Conservation (phyloP, 1,284 basidiomycete genomes). For the Naganishia cerealis region DNA sequence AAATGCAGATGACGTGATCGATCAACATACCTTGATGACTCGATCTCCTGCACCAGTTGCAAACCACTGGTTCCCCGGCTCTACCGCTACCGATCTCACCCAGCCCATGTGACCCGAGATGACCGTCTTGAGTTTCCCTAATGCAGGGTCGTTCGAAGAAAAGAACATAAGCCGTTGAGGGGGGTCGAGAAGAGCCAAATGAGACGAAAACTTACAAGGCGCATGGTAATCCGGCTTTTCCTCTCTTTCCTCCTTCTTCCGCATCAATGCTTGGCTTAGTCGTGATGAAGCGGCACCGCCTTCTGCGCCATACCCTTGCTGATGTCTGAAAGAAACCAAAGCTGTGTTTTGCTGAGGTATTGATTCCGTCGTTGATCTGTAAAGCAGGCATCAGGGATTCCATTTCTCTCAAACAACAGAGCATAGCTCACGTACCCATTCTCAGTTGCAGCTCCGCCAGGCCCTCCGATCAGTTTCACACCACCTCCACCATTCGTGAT, state of each 20-base stretch:
- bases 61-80: slow-evolving; percentile 98
- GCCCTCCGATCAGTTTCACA: slow-evolving; percentile 33
- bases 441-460: slow-evolving; percentile 10
- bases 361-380: slow-evolving; percentile 15
- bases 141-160: not conserved
- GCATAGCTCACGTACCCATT: slow-evolving; percentile 2
- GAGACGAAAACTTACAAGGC: slow-evolving; percentile 58
- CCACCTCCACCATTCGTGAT: slow-evolving; percentile 51
- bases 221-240: slow-evolving; percentile 94
- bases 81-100: slow-evolving; percentile 94
- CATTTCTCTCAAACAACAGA: not conserved
- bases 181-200: not conserved
- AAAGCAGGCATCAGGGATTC: not conserved
- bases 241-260: slow-evolving; percentile 85
- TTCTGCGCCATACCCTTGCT: slow-evolving; percentile 52
- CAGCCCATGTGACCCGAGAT: slow-evolving; percentile 97
- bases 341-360: slow-evolving; percentile 32
- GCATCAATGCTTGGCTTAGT: slow-evolving; percentile 73
- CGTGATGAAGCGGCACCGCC: slow-evolving; percentile 56
- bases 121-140: slow-evolving; percentile 88
- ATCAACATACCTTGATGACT: slow-evolving; percentile 71
- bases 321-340: slow-evolving; percentile 54
- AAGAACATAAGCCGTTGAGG: not conserved
- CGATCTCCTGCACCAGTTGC: slow-evolving; percentile 96
- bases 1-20: not conserved